A percentile compares a stretch with the other conserved stretches of the same genome.
These are phyloP conservation scores for Rhynchosporium agropyri DNA, from an alignment of 2,329 filamentous ascomycete genomes.

Conservation along the genomic window DNA sequence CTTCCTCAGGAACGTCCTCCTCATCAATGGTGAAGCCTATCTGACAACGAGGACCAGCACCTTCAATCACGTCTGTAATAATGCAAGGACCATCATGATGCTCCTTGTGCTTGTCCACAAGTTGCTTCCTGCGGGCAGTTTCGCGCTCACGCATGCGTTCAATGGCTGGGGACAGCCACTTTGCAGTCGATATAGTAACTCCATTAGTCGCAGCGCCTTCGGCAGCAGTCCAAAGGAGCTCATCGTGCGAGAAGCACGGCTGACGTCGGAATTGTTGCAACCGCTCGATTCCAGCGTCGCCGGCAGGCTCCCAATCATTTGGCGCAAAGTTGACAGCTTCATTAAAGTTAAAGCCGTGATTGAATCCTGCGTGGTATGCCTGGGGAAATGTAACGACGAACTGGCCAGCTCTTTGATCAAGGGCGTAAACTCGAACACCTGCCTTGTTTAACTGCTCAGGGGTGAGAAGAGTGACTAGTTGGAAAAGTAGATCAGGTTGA, in stretches of 20 bases:
- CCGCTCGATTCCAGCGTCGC: conserved; percentile 81
- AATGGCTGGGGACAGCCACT: conserved; percentile 90
- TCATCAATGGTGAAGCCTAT: conserved; percentile 69
- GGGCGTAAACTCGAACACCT: conserved; percentile 86
- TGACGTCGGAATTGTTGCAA: conserved; percentile 86
- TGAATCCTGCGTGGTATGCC: conserved; percentile 97
- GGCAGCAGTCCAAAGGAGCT: conserved; percentile 88
- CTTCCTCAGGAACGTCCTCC: conserved; percentile 81
- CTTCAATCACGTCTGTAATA: conserved; percentile 39
- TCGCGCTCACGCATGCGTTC: conserved; percentile 78
- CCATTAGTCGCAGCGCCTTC: conserved; percentile 68
- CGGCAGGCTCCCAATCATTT: conserved; percentile 91
- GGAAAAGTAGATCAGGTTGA: conserved; percentile 93
- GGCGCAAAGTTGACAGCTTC: conserved; percentile 98
- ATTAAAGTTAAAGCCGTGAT: conserved; percentile 98
- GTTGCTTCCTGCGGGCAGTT: conserved; percentile 64
- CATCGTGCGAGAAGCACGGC: conserved; percentile 96
- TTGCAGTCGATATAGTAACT: conserved; percentile 82
- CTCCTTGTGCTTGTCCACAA: conserved; percentile 67
- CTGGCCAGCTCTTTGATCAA: conserved; percentile 95
- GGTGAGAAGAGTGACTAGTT: conserved; percentile 92
- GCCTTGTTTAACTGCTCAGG: conserved; percentile 92
- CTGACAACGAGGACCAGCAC: conserved; percentile 51
- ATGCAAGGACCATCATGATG: conserved; percentile 43
- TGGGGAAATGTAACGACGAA: conserved; percentile 97